phyloP scores from a whole-genome alignment of 306 rosid genomes.

The Sesbania bispinosa region DNA sequence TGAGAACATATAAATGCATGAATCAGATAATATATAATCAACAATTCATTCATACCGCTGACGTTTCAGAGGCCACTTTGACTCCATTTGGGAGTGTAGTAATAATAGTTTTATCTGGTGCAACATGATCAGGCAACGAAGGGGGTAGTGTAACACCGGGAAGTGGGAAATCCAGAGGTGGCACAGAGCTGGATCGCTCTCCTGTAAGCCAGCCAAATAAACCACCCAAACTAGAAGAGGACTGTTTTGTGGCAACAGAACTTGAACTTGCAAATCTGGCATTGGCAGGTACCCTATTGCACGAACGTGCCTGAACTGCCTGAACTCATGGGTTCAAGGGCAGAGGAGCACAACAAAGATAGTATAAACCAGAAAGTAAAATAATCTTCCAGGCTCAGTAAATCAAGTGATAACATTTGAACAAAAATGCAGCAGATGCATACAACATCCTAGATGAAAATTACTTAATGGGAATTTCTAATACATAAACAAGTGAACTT shows the following conservation, averaged over 20 bases:
- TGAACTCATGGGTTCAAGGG: no score
- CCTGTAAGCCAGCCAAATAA: conserved; percentile 76
- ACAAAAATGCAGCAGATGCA: no score
- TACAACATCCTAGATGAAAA: no score
- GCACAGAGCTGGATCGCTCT: conserved; percentile 44
- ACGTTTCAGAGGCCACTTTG: conserved; percentile 73
- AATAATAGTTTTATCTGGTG: conserved; percentile 57
- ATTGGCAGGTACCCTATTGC: conserved; percentile 40
- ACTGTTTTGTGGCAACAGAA: conserved; percentile 41
- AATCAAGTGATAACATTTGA: conserved; percentile 20
- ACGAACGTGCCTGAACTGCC: conserved; percentile 51
- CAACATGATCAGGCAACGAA: conserved; percentile 77
- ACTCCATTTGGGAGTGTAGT: conserved; percentile 81
- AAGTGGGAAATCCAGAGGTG: conserved; percentile 72
- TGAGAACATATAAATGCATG: not conserved
- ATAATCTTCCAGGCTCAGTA: conserved; percentile 7
- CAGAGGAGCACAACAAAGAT: no score
- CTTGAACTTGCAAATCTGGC: conserved; percentile 70
- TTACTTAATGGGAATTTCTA: not conserved
- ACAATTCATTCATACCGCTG: conserved; percentile 47
- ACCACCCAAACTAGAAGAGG: conserved; percentile 63
- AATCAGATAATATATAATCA: not conserved
- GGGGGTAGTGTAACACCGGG: conserved; percentile 63
- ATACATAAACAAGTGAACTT: not conserved
- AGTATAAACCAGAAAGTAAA: not conserved